phyloP scores from a whole-genome alignment of 768 basidiomycete species.

The Russula brevipes region DNA sequence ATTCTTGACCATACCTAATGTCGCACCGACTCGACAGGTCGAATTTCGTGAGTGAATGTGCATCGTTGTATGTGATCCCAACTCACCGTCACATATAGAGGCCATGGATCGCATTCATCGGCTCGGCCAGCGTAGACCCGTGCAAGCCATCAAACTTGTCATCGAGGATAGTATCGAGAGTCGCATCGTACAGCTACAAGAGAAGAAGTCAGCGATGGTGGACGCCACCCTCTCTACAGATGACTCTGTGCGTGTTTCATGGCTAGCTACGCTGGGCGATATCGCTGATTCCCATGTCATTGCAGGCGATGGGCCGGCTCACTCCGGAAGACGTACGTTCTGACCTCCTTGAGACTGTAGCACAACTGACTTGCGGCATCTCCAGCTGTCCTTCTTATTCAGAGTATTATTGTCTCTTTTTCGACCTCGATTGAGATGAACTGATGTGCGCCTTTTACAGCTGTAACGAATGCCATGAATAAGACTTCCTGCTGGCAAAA shows the following conservation, averaged over 20 bases:
- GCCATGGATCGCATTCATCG: conserved; percentile 98
- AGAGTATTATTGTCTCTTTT: conserved; percentile 34
- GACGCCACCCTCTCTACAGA: conserved; percentile 81
- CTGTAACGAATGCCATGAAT: background rate
- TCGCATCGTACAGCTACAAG: conserved; percentile 94
- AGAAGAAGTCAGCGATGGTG: conserved; percentile 96
- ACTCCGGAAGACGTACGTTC: conserved; percentile 66
- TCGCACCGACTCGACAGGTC: conserved; percentile 39
- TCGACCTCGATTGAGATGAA: background rate
- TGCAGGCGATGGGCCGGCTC: conserved; percentile 84
- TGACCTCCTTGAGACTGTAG: background rate
- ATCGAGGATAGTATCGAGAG: conserved; percentile 96
- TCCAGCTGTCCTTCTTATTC: conserved; percentile 43
- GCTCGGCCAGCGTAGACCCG: conserved; percentile 89
- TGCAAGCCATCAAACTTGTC: conserved; percentile 89
- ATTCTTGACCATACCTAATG: background rate
- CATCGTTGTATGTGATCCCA: background rate
- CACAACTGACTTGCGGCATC: conserved; percentile 11
- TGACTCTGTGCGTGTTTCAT: conserved; percentile 52
- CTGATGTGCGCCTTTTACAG: conserved; percentile 7
- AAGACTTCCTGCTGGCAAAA: background rate
- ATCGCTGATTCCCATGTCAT: conserved; percentile 13
- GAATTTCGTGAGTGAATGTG: conserved; percentile 62
- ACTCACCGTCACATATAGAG: conserved; percentile 43
- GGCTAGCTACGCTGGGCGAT: background rate